Evolutionary conservation across 148 eudicot genomes (phyloP), one percentile per base, ranked within the genome.

Genomic region (Vaccinium vitisidaea): DNA sequence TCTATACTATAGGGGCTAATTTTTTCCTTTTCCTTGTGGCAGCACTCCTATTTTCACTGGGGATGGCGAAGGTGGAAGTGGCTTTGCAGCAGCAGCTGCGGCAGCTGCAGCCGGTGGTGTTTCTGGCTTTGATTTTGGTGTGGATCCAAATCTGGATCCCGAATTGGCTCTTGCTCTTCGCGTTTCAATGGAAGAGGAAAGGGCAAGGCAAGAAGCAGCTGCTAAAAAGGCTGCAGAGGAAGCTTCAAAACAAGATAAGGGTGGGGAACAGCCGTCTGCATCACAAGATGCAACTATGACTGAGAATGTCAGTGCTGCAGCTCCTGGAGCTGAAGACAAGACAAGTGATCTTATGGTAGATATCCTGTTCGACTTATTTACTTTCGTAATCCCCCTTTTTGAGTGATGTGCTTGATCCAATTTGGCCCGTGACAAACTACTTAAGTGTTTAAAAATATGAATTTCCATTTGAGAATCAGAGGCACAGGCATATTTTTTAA

Each of bases 141-240:
- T 97, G 81, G 99, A 97, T 92, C 99, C 99, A 11, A 97, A 97
- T 87, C 87, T 97, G 86, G 99, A 97, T 86, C 98, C 99, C 79
- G 98, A 97, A 85, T 88, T 97, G 88, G 99, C 99, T 84, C 96
- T 95, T 90, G 99, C 99, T 77, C 97, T 97, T 58, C 90, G 98
- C 77, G 98, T 95, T 61, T 97, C 99, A 80, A 95, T 97, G 99
- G 99, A 97, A 86, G 99, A 97, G 87, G 99, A 95, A 91, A 95
- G 99, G 89, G 99, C 98, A 80, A 94, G 99, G 85, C 99, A 95
- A 87, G 99, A 95, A 87, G 98, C 94, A 71, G 98, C 99, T 88
- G 99, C 99, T 9, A 95, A 95, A 87, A 97, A 90, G 91, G 98
- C 99, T 85, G 98, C 97, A 56, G 98, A 97, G 83, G 99, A 93